Evolutionary conservation across 208 protist genomes (phyloP).

Genomic region (Acanthamoeba culbertsoni): DNA sequence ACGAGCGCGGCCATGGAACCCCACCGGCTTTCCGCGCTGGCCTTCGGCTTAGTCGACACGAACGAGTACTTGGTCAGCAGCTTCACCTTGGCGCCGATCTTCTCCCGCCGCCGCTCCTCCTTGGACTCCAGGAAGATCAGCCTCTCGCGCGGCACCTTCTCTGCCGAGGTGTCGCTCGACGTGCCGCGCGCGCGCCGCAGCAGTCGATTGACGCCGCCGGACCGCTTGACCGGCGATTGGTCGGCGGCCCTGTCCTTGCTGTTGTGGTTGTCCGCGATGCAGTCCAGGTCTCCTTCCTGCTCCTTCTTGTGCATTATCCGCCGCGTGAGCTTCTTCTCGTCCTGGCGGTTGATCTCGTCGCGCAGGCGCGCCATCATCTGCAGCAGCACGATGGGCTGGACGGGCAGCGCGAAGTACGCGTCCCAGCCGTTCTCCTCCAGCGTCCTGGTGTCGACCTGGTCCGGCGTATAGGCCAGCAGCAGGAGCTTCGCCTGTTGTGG

Average conservation of each 20-base stretch:
- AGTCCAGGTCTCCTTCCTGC: background rate
- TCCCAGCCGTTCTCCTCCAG: conserved; percentile 9
- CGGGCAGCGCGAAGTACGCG: background rate
- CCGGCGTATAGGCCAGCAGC: conserved; percentile 9
- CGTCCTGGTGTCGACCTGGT: conserved; percentile 18
- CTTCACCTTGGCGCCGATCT: background rate
- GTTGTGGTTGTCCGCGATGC: background rate
- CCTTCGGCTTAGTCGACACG: background rate
- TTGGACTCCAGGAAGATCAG: background rate
- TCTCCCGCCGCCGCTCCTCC: background rate
- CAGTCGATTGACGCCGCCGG: background rate
- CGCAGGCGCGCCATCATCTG: background rate
- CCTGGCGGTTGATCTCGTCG: conserved; percentile 15
- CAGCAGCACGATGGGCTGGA: background rate
- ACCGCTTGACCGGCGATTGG: background rate
- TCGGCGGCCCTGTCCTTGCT: background rate
- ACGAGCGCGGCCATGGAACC: background rate
- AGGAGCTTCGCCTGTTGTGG: background rate
- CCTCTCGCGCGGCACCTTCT: background rate
- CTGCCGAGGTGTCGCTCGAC: background rate
- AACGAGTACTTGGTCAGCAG: conserved; percentile 31
- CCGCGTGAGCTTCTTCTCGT: background rate
- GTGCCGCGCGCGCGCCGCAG: background rate
- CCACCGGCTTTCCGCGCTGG: too few species aligned
- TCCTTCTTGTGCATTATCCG: background rate